Base-by-base conservation (phyloP, 257 asterid species). In the Linaria vulgaris region DNA sequence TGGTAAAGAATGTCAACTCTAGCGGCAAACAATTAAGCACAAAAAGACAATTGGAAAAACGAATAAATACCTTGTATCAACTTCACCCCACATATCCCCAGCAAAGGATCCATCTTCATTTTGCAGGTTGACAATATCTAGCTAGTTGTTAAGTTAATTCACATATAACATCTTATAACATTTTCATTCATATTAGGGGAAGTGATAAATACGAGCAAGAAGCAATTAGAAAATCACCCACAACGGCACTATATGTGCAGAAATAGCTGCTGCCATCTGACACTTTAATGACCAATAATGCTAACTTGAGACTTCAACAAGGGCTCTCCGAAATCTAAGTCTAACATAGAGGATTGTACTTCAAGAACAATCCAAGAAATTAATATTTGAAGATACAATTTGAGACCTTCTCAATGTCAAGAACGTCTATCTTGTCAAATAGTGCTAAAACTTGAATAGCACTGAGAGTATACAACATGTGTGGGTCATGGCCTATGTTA, bases 41-140 rank as follows among this genome's bases (percentile, higher is more conserved):
- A 44, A 57, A 59, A 64, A 9, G 48, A 44, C 47, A 66, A 61
- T 4, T 7, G 41, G 41, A 34, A 34, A 34, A 27, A 27, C 6
- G 6, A 27, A 27, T 27, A 3, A 25, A 54, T 77, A 87, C 97
- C 96, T 74, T 44, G 99, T 89, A 76, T 92, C 97, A 20, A 85
- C 65, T 82, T 92, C 99, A 72, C 96, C 99, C 99, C 99, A 92
- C 59, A 85, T 78, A 76, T 87, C 99, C 69, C 97, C 97, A 66
- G 88, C 69, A 75, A 92, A 87, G 58, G 99, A 89, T 66, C 99
- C 97, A 66, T 92, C 98, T 69, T 87, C 96, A 61, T 86, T 83
- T 73, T 92, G 99, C 74, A 89, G 79, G 83, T 84, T 73, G 31
- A 83, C 84, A 70, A 92, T 74, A 83, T 87, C 99, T 92, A 71